These are phyloP conservation scores for Penicillium sp. DNA, from an alignment of 2,329 filamentous ascomycete genomes.

Conservation along the genomic window DNA sequence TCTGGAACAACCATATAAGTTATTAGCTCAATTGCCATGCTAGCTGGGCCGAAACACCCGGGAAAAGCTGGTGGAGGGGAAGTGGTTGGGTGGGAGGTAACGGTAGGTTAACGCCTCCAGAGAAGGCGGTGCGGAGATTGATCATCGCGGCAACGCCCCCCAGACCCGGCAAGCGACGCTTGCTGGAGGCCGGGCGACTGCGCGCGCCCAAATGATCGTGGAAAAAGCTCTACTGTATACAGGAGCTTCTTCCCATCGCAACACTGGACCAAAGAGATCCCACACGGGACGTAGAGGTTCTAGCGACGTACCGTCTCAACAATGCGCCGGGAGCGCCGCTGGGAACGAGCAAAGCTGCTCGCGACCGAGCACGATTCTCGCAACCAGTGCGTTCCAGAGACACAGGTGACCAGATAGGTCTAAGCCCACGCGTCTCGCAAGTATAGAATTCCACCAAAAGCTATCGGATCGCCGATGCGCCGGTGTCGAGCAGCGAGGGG, in stretches of 20 bases:
- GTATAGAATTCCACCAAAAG: constrained; percentile 12
- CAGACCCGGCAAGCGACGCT: constrained; percentile 32
- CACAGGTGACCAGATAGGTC: constrained; percentile 1
- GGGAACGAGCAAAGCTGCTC: constrained; percentile 37
- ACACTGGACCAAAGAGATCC: constrained; percentile 4
- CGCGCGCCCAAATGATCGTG: constrained; percentile 22
- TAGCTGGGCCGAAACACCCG: constrained; percentile 12
- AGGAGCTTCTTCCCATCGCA: not conserved
- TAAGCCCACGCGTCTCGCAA: constrained; percentile 19
- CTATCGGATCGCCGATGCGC: constrained; percentile 23
- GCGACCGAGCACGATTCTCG: constrained; percentile 38
- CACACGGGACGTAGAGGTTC: constrained; percentile 18
- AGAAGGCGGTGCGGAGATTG: constrained; percentile 48
- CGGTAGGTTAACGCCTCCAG: constrained; percentile 30
- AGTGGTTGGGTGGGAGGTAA: constrained; percentile 24
- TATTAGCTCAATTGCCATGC: constrained; percentile 33
- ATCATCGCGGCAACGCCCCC: constrained; percentile 35
- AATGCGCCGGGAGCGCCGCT: constrained; percentile 42
- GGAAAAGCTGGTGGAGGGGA: constrained; percentile 18
- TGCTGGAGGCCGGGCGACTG: constrained; percentile 24
- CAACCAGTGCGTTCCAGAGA: constrained; percentile 30
- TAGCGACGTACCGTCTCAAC: constrained; percentile 41
- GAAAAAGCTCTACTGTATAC: not conserved
- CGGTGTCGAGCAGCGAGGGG: constrained; percentile 28
- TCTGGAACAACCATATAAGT: constrained; percentile 26